phyloP scores from a whole-genome alignment of 2,329 filamentous ascomycete species.

The Diaporthe sp. region DNA sequence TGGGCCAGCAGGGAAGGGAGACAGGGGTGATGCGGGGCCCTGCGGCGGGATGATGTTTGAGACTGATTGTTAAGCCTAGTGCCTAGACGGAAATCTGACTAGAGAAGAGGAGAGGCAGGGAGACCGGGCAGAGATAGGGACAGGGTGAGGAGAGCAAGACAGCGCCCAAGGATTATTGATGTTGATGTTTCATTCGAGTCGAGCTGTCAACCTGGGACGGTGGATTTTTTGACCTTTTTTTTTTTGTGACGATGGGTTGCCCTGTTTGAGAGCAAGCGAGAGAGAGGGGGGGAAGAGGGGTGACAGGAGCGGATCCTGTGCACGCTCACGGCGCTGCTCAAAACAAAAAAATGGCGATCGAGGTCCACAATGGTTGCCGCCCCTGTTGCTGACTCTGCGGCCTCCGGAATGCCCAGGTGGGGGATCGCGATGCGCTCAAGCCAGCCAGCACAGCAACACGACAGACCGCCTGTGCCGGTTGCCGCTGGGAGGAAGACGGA shows the following conservation, averaged over 20 bases:
- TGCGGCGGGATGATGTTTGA: slow-evolving; percentile 46
- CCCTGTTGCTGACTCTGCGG: slow-evolving; percentile 33
- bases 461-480: background rate
- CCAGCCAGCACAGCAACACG: slow-evolving; percentile 4
- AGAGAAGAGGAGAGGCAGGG: slow-evolving; percentile 36
- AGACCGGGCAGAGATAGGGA: slow-evolving; percentile 24
- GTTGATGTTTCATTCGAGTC: slow-evolving; percentile 33
- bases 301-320: slow-evolving; percentile 38
- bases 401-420: slow-evolving; percentile 33
- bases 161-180: slow-evolving; percentile 31
- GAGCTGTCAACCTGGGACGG: slow-evolving; percentile 31
- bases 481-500: background rate
- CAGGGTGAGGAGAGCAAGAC: slow-evolving; percentile 25
- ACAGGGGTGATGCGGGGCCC: slow-evolving; percentile 48
- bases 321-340: slow-evolving; percentile 26
- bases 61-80: slow-evolving; percentile 44
- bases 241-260: slow-evolving; percentile 30
- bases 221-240: slow-evolving; percentile 24
- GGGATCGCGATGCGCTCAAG: slow-evolving; percentile 23
- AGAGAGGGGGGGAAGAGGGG: slow-evolving; percentile 14
- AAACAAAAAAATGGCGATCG: slow-evolving; percentile 36
- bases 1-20: slow-evolving; percentile 33
- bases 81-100: slow-evolving; percentile 34
- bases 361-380: slow-evolving; percentile 35
- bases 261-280: slow-evolving; percentile 30